Evolutionary conservation across 1,284 basidiomycete species (phyloP).

Genomic region (Caloboletus firmus): DNA sequence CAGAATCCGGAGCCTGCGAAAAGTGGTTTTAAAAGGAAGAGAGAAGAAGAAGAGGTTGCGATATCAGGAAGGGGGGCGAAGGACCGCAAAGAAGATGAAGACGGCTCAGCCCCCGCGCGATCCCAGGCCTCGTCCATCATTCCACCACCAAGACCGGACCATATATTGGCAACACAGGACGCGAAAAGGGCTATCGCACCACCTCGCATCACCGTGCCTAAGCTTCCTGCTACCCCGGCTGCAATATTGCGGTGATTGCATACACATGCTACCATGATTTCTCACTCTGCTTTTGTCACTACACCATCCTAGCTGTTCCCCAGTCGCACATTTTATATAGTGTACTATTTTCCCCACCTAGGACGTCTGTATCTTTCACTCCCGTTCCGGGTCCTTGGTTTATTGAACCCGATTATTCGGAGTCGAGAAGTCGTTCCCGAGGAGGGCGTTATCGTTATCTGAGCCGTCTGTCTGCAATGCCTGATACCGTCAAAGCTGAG

Average conservation of each 20-base stretch:
- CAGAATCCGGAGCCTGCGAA: neutral
- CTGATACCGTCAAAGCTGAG: too few species aligned
- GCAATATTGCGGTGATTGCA: constrained; percentile 6
- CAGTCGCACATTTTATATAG: neutral
- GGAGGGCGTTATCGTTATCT: neutral
- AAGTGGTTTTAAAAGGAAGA: constrained; percentile 22
- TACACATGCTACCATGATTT: too few species aligned
- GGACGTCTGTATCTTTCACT: neutral
- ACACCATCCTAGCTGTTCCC: neutral
- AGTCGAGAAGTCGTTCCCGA: neutral
- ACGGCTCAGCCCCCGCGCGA: neutral
- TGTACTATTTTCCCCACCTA: neutral
- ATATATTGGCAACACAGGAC: constrained; percentile 13
- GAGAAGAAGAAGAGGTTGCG: constrained; percentile 27
- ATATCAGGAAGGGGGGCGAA: constrained; percentile 8
- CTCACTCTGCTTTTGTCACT: neutral
- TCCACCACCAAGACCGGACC: constrained; percentile 29
- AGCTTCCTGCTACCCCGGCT: constrained; percentile 1
- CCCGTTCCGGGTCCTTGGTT: neutral
- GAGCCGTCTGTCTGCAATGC: neutral
- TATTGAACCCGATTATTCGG: neutral
- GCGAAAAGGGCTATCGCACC: constrained; percentile 20
- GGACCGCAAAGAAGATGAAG: constrained; percentile 9
- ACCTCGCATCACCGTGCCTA: constrained; percentile 9
- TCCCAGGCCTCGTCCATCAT: neutral